phyloP scores from a whole-genome alignment of 192 early-diverging fungal species.

The Mortierella claussenii region DNA sequence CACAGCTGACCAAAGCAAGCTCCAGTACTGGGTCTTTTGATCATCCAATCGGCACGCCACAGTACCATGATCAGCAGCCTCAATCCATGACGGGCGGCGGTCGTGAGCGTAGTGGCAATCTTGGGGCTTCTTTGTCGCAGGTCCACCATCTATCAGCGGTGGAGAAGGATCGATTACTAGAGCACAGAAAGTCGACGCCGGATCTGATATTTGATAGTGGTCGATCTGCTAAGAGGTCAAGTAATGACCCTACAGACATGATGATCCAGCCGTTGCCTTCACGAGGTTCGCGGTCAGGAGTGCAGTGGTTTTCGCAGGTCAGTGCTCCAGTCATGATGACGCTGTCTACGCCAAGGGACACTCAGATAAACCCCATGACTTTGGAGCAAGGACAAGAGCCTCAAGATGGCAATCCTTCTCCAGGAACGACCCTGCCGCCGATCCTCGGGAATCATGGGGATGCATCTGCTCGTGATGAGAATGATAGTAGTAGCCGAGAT shows the following conservation, averaged over 20 bases:
- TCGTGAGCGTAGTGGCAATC: not conserved
- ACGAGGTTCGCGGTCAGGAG: constrained; percentile 32
- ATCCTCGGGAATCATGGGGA: constrained; percentile 9
- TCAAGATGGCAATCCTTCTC: not conserved
- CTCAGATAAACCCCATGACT: not conserved
- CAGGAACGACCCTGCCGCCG: constrained; percentile 16
- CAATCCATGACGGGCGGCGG: not conserved
- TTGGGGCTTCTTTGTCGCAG: not conserved
- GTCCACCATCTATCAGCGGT: constrained; percentile 8
- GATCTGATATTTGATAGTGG: constrained; percentile 19
- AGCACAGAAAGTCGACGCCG: constrained; percentile 38
- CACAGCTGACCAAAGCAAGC: constrained; percentile 13
- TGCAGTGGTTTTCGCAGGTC: constrained; percentile 47
- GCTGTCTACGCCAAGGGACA: not conserved
- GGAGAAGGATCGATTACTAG: constrained; percentile 30
- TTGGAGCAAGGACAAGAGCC: not conserved
- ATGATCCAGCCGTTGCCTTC: constrained; percentile 36
- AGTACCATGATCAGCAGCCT: not conserved
- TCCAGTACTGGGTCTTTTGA: constrained; percentile 16
- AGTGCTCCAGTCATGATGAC: not conserved
- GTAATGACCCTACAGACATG: constrained; percentile 38
- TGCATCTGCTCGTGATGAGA: too few relatives aligned
- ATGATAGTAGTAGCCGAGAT: not conserved
- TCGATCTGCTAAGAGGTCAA: constrained; percentile 17
- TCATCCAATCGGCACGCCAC: not conserved